These are phyloP conservation scores for Malus domestica DNA, from an alignment of 306 rosid genomes.

Conservation along the genomic window ASM211411v1 NC_041802.1:29312501-29313000, in stretches of 20 bases:
- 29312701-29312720: slow-evolving; percentile 99
- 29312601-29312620: slow-evolving; percentile 90
- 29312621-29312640: slow-evolving; percentile 94
- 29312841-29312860: slow-evolving; percentile 74
- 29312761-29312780: slow-evolving; percentile 97
- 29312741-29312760: slow-evolving; percentile 98
- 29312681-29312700: slow-evolving; percentile 98
- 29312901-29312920: slow-evolving; percentile 31
- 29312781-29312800: slow-evolving; percentile 78
- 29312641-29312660: slow-evolving; percentile 95
- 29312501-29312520: slow-evolving; percentile 92
- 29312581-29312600: slow-evolving; percentile 99
- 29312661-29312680: slow-evolving; percentile 98
- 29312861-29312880: slow-evolving; percentile 64
- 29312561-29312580: slow-evolving; percentile 83
- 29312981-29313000: slow-evolving; percentile 23
- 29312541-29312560: slow-evolving; percentile 86
- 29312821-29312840: slow-evolving; percentile 90
- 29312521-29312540: slow-evolving; percentile 77
- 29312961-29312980: slow-evolving; percentile 34
- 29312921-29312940: slow-evolving; percentile 35
- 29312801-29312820: slow-evolving; percentile 87
- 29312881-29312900: slow-evolving; percentile 51
- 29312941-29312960: slow-evolving; percentile 12
- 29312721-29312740: slow-evolving; percentile 79